A percentile compares a stretch with the other conserved stretches of the same genome.
Conservation (phyloP, 768 basidiomycete genomes). For the Mycena amicta region DNA sequence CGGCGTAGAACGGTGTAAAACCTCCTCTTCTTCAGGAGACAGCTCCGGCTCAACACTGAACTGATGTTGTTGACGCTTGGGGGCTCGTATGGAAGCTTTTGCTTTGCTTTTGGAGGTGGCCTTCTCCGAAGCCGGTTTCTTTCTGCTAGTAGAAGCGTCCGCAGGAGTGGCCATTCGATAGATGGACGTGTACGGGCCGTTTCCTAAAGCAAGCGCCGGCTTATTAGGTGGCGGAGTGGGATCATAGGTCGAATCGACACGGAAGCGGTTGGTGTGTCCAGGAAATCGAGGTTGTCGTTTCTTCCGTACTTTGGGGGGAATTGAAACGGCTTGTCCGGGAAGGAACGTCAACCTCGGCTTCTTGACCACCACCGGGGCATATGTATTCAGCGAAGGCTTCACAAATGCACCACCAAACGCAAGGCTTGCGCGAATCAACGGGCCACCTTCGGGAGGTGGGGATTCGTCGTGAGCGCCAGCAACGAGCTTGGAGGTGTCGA, state of each 20-base stretch:
- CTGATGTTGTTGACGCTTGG: conserved; percentile 9
- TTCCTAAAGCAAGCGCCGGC: conserved; percentile 37
- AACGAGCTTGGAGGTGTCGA: conserved; percentile 35
- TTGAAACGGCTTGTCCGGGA: conserved; percentile 42
- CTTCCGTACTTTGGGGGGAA: not conserved
- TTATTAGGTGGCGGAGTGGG: conserved; percentile 27
- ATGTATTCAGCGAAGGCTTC: not conserved
- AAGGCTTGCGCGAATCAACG: conserved; percentile 46
- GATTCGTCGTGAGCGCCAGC: conserved; percentile 43
- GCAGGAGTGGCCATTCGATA: conserved; percentile 32
- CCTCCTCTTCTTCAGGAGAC: not conserved
- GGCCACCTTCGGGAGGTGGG: conserved; percentile 49
- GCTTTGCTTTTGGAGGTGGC: conserved; percentile 5
- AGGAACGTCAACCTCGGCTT: conserved; percentile 42
- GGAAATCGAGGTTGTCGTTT: not conserved
- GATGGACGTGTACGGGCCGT: conserved; percentile 43
- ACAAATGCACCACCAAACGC: not conserved
- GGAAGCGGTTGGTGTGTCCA: conserved; percentile 35
- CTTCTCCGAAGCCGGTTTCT: not conserved
- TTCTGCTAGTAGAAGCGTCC: not conserved
- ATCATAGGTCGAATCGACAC: conserved; percentile 39
- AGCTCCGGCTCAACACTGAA: conserved; percentile 15
- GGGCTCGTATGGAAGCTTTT: not conserved
- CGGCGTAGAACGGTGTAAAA: too few species aligned
- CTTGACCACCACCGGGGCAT: not conserved